These are phyloP conservation scores for Neurospora sp. DNA, from an alignment of 495 filamentous ascomycete genomes.

Conservation along the genomic window DNA sequence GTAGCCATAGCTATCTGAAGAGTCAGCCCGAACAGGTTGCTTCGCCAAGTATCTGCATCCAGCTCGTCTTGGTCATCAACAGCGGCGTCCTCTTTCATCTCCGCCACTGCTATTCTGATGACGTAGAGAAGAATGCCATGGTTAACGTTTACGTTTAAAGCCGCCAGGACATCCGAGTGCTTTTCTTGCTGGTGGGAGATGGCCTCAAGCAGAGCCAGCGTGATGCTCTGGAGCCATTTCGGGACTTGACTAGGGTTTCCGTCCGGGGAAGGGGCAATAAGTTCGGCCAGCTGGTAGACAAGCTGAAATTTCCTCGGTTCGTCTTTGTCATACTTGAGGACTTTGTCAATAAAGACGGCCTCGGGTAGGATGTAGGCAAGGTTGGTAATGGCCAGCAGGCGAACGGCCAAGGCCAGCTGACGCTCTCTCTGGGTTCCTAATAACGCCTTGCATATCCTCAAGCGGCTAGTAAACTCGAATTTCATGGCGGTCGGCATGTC, in stretches of 20 bases:
- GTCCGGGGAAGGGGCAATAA: conserved; percentile 68
- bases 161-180: conserved; percentile 69
- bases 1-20: conserved; percentile 61
- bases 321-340: conserved; percentile 79
- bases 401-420: conserved; percentile 67
- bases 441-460: conserved; percentile 74
- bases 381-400: conserved; percentile 83
- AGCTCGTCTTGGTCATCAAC: conserved; percentile 45
- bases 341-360: conserved; percentile 65
- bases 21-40: conserved; percentile 71
- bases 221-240: conserved; percentile 69
- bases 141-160: conserved; percentile 85
- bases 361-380: conserved; percentile 82
- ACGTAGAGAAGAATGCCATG: conserved; percentile 94
- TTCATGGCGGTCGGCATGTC: conserved; percentile 61
- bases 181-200: conserved; percentile 68
- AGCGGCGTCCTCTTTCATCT: conserved; percentile 52
- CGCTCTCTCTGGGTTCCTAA: conserved; percentile 51
- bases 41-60: conserved; percentile 77
- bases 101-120: conserved; percentile 77
- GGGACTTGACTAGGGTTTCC: conserved; percentile 53
- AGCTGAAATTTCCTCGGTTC: conserved; percentile 84
- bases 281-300: conserved; percentile 80
- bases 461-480: conserved; percentile 77
- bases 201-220: conserved; percentile 69